Evolutionary conservation across 345 rosid species (phyloP), one percentile per base, ranked within the genome.

Genomic region (Eucalyptus brandiana): DNA sequence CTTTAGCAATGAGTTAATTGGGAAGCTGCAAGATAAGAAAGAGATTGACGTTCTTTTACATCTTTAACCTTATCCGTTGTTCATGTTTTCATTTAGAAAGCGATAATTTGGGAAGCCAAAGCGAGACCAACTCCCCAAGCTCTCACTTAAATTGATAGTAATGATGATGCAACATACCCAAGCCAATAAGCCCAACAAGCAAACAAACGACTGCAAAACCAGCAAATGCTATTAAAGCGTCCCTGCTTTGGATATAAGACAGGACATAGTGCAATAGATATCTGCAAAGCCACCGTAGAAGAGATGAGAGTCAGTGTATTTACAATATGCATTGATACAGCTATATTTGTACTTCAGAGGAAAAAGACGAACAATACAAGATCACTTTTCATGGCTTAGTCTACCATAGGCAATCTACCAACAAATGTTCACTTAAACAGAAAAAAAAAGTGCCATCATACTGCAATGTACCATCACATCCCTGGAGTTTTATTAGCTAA

Each of bases 211-310:
- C 87, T 81, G 93, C 90, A 92, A 96, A 48, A 91, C 95, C 99
- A 65, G 90, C 93, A 92, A 95, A 88, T 86, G 90, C 91, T 88
- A 92, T 90, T 21, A 89, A 92, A 89, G 88, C 56, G 50, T 91
- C 92, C 89, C 90, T 93, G 56, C 45, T 88, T 89, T 89, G 93
- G 45, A 89, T 87, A 87, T 91, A 89, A 69, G 96, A 93, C 76
- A 94, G 90, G 90, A 94, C 91, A 93, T 97, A 97, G 86, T 93
- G 94, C 87, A 97, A 88, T 26, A 97, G 97, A 90, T 92, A 97
- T 87, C 99, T 97, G 95, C 88, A 87, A 72, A 87, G 37, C 23
- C 72, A n/a, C 90, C 72, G 28, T 30, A 47, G 50, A 58, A 81
- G 37, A 89, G 80, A 45, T 30, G 76, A 85, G 50, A 51, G 32